Percentiles rank a stretch among this genome's conserved stretches.
Evolutionary conservation across 805 yeast genomes (phyloP).

Genomic region (Kazachstania africana): DNA sequence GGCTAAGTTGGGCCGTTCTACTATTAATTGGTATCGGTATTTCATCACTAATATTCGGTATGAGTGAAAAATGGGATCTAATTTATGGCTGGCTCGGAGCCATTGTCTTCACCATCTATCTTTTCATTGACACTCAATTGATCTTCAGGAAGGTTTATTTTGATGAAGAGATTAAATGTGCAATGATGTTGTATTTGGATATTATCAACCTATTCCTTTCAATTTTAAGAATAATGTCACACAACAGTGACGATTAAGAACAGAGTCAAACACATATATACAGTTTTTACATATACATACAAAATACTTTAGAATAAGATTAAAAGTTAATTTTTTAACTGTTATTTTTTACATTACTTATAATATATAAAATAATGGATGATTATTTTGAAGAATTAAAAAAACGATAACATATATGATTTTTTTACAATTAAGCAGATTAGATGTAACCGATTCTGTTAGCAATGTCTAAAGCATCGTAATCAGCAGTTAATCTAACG

Average conservation of each 20-base stretch:
- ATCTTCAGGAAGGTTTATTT: constrained; percentile 64
- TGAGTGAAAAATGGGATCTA: constrained; percentile 48
- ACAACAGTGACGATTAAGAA: constrained; percentile 11
- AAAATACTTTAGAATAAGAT: too few species aligned
- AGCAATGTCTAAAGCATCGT: constrained; percentile 99
- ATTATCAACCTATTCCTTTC: constrained; percentile 69
- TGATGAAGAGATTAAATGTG: constrained; percentile 78
- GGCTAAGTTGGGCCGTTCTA: constrained; percentile 46
- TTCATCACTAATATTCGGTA: constrained; percentile 50
- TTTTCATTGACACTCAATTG: constrained; percentile 72
- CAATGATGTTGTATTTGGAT: constrained; percentile 70
- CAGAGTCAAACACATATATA: not conserved
- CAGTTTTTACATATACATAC: too few species aligned
- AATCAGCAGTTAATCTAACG: constrained; percentile 97
- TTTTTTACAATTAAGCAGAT: constrained; percentile 20
- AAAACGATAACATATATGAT: not conserved
- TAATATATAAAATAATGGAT: too few species aligned
- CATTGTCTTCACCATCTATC: constrained; percentile 54
- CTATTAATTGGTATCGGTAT: constrained; percentile 62
- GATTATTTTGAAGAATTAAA: too few species aligned
- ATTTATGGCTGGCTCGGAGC: constrained; percentile 68
- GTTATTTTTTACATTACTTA: too few species aligned
- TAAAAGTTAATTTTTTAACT: too few species aligned
- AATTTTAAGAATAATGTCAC: constrained; percentile 52
- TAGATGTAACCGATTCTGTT: constrained; percentile 99